Evolutionary conservation across 1,284 basidiomycete genomes (phyloP), one percentile per base, ranked within the genome.

Genomic region (Mycena citricolor): DNA sequence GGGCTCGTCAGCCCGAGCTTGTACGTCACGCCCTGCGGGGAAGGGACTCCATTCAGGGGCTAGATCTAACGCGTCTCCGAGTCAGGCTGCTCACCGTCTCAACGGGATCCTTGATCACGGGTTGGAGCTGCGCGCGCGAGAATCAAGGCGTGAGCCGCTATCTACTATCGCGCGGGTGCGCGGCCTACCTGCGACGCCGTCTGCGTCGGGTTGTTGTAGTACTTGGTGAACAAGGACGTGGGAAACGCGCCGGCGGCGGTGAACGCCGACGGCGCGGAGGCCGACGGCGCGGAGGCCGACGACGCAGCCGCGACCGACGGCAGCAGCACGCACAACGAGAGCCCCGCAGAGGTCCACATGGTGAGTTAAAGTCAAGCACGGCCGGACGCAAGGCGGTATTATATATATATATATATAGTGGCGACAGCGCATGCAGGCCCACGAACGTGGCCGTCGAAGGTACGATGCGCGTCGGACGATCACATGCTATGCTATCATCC

Each of bases 141-240:
- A n/a, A 73, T 52, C n/a, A n/a, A n/a, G n/a, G n/a, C n/a, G n/a
- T n/a, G n/a, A n/a, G n/a, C n/a, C n/a, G n/a, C n/a, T n/a, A n/a
- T n/a, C n/a, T n/a, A n/a, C n/a, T n/a, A n/a, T n/a, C n/a, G n/a
- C n/a, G n/a, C n/a, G n/a, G n/a, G n/a, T n/a, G n/a, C n/a, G n/a
- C n/a, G n/a, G n/a, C n/a, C n/a, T n/a, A n/a, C 49, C 10, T 54
- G 52, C 3, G 39, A 42, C 2, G 46, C 45, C 1, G 84, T 86
- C 25, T 76, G 80, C 4, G 83, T 86, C 17, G 86, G 84, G 50
- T 74, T 64, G 59, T 87, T 85, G 62, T 81, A 86, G 61, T 87
- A 89, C 49, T 71, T 58, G n/a, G 65, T 57, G 60, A 77, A 86
- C 26, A 72, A 61, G 5, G 78, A 75, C 2, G 81, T 83, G 2